A percentile compares a stretch with the other conserved stretches of the same genome.
These are phyloP conservation scores for Lolium multiflorum DNA, from an alignment of 176 grass and related monocot species.

Conservation along the genomic window DNA sequence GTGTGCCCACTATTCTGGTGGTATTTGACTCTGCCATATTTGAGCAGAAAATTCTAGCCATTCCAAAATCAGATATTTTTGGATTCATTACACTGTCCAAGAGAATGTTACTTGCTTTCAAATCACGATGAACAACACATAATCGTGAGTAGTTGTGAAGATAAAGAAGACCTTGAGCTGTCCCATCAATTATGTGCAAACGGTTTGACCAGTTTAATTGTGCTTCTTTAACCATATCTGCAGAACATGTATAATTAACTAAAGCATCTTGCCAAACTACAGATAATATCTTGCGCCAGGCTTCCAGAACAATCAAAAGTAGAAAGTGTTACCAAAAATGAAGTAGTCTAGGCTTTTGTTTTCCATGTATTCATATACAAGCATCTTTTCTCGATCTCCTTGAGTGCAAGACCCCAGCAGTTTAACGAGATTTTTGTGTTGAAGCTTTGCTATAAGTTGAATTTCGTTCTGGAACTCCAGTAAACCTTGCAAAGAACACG, in stretches of 20 bases:
- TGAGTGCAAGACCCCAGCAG: constrained; percentile 53
- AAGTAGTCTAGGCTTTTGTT: constrained; percentile 77
- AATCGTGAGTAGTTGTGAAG: constrained; percentile 66
- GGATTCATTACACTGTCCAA: constrained; percentile 65
- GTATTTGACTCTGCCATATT: constrained; percentile 55
- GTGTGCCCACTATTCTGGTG: constrained; percentile 68
- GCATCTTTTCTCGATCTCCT: constrained; percentile 55
- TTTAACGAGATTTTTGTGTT: constrained; percentile 62
- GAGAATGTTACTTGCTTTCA: constrained; percentile 84
- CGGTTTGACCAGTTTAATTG: constrained; percentile 54
- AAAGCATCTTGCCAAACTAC: neutral
- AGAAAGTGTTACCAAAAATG: constrained; percentile 56
- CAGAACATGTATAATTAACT: constrained; percentile 16
- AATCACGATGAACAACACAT: constrained; percentile 69
- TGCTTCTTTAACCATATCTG: constrained; percentile 46
- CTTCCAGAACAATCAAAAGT: constrained; percentile 13
- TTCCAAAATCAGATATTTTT: constrained; percentile 80
- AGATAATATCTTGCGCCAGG: neutral
- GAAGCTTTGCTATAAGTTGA: constrained; percentile 57
- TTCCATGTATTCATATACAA: constrained; percentile 77
- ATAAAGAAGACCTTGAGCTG: constrained; percentile 73
- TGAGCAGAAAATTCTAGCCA: constrained; percentile 63
- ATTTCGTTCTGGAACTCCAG: constrained; percentile 65
- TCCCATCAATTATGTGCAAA: constrained; percentile 55
- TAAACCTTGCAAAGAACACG: constrained; percentile 65